A percentile compares a stretch with the other conserved stretches of the same genome.
Conservation (phyloP, 768 basidiomycete genomes). For the Podaxis rugospora region DNA sequence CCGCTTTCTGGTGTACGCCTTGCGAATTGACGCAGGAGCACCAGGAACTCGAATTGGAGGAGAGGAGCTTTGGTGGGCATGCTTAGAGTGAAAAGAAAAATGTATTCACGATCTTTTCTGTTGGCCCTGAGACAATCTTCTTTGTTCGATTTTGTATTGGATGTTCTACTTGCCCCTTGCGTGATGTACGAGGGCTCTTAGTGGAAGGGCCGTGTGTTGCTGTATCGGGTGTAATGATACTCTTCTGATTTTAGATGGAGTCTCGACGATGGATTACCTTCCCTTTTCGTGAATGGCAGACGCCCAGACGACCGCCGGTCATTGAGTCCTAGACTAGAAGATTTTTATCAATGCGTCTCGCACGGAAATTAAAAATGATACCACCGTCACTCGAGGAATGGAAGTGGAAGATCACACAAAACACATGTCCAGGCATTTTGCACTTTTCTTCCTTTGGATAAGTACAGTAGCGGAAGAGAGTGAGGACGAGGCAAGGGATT, state of each 20-base stretch:
- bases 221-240: background rate
- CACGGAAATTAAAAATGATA: background rate
- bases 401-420: background rate
- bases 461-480: too few species aligned
- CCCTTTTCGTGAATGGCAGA: background rate
- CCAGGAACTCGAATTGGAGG: slow-evolving; percentile 44
- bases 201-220: background rate
- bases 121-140: background rate
- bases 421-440: background rate
- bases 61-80: slow-evolving; percentile 27
- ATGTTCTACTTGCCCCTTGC: background rate
- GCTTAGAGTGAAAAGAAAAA: background rate
- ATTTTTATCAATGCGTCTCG: background rate
- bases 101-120: too few species aligned
- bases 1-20: slow-evolving; percentile 37
- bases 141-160: background rate
- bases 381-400: background rate
- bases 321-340: too few species aligned
- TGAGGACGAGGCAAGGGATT: too few species aligned
- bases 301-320: too few species aligned
- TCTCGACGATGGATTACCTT: background rate
- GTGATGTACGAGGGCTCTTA: background rate
- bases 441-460: background rate
- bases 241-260: background rate
- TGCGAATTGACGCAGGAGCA: slow-evolving; percentile 47